Conservation (phyloP, 1,284 basidiomycete species). For the Mycena sp. region DNA sequence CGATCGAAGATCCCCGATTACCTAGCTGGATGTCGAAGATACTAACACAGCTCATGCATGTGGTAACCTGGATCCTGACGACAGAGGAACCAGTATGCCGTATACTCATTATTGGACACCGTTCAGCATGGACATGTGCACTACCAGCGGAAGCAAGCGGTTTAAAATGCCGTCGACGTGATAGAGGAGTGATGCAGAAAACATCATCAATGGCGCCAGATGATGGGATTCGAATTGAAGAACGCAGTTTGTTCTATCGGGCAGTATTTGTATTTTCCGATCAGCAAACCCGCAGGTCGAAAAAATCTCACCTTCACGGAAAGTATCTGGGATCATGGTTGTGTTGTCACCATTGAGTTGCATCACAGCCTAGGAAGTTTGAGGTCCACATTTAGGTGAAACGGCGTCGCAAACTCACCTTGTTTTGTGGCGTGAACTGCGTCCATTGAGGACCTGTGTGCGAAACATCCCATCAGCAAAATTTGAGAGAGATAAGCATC, state of each 20-base stretch:
- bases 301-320: conserved; percentile 28
- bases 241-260: conserved; percentile 17
- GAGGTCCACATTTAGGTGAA: not conserved
- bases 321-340: conserved; percentile 43
- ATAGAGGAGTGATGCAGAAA: no score
- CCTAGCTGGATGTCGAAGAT: no score
- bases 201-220: conserved; percentile 19
- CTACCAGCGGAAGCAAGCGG: no score
- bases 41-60: no score
- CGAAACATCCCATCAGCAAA: not conserved
- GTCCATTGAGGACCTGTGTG: conserved; percentile 38
- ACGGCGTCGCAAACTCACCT: conserved; percentile 21
- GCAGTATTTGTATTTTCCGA: not conserved
- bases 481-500: not conserved
- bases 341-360: conserved; percentile 42
- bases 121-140: no score
- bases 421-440: conserved; percentile 37
- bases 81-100: no score
- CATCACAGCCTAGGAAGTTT: conserved; percentile 33
- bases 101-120: no score
- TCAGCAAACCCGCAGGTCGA: conserved; percentile 19
- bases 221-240: conserved; percentile 16
- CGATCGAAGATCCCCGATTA: no score
- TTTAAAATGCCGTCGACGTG: no score
- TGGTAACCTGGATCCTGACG: no score